A percentile compares a stretch with the other conserved stretches of the same genome.
Evolutionary conservation across 129 eudicot genomes (phyloP).

Genomic region (Ambrosia artemisiifolia): DNA sequence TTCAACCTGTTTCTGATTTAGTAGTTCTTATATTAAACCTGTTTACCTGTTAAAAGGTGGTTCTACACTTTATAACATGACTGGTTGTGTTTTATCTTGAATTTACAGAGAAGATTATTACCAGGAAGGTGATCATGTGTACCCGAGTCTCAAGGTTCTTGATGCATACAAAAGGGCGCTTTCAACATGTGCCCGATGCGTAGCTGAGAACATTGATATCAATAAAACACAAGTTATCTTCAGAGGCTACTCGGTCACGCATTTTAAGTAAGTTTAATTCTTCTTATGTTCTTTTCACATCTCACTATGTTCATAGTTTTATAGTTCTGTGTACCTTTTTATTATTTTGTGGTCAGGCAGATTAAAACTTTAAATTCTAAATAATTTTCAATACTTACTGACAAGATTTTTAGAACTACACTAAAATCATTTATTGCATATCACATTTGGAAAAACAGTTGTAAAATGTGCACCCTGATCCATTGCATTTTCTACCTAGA

Average conservation of each 20-base stretch:
- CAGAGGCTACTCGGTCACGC: conserved; percentile 89
- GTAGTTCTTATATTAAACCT: neutral
- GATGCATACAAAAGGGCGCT: conserved; percentile 87
- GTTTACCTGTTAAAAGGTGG: neutral
- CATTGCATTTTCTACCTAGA: neutral
- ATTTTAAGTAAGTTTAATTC: conserved; percentile 60
- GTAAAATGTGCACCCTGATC: neutral
- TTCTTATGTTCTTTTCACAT: neutral
- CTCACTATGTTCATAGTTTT: neutral
- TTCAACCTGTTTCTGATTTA: neutral
- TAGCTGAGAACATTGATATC: conserved; percentile 57
- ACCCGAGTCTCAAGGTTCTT: conserved; percentile 84
- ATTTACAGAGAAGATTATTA: conserved; percentile 81
- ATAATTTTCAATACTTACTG: neutral
- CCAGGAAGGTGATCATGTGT: conserved; percentile 83
- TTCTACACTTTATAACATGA: neutral
- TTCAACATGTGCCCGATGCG: conserved; percentile 87
- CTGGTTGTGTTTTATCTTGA: conserved; percentile 1
- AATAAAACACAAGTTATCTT: conserved; percentile 71
- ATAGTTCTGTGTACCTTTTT: neutral
- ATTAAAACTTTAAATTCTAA: neutral
- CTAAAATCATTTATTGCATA: neutral
- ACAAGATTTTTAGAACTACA: neutral
- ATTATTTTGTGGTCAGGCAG: conserved; percentile 4
- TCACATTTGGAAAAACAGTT: neutral